phyloP scores from a whole-genome alignment of 1,284 basidiomycete genomes.

The Sanguinoderma infundibulare region DNA sequence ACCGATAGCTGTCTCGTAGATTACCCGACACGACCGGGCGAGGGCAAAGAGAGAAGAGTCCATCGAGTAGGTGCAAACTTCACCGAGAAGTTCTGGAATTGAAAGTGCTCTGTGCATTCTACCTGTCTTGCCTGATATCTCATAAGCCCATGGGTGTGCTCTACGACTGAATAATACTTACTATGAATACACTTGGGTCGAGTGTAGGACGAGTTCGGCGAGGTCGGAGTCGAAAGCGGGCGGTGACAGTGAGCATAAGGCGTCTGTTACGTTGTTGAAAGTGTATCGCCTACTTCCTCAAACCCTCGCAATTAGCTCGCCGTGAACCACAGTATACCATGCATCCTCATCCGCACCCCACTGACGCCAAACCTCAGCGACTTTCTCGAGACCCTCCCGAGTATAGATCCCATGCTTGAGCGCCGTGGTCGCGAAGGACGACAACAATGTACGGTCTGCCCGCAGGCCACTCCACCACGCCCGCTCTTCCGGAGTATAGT shows the following conservation, averaged over 20 bases:
- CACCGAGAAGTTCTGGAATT: background rate
- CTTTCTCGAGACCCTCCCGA: conserved; percentile 30
- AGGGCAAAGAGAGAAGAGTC: background rate
- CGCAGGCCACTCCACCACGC: conserved; percentile 40
- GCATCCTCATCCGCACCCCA: conserved; percentile 41
- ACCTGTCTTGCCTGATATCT: background rate
- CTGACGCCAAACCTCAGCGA: conserved; percentile 33
- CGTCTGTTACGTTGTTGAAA: too few relatives aligned
- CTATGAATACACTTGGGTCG: background rate
- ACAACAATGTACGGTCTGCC: conserved; percentile 39
- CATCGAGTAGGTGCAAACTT: background rate
- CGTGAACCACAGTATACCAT: conserved; percentile 39
- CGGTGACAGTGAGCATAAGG: too few relatives aligned
- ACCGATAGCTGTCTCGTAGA: background rate
- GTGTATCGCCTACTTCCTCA: background rate
- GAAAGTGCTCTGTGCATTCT: background rate
- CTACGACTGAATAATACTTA: background rate
- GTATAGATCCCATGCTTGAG: conserved; percentile 34
- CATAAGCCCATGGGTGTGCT: background rate
- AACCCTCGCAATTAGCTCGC: conserved; percentile 34
- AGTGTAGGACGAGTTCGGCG: background rate
- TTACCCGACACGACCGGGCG: background rate
- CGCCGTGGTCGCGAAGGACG: conserved; percentile 36
- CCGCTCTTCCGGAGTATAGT: conserved; percentile 38
- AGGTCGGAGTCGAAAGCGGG: too few relatives aligned